Conservation (phyloP, 2,329 filamentous ascomycete genomes). For the Cladosporium sphaerospermum region DNA sequence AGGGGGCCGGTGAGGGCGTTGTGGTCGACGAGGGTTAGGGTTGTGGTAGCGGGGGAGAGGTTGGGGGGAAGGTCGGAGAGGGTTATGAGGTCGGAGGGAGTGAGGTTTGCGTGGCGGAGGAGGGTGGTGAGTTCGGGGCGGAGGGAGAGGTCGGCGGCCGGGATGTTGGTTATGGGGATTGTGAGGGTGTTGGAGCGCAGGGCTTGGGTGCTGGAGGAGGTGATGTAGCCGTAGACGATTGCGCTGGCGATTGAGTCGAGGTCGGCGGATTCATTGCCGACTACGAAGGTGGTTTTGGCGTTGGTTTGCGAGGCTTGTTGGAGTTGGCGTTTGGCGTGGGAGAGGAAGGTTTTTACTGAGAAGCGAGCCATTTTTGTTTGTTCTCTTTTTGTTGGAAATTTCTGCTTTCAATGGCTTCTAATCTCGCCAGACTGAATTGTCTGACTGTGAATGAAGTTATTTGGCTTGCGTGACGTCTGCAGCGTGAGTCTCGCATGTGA, state of each 20-base stretch:
- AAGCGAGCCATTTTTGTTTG: constrained; percentile 33
- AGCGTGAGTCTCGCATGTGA: background rate
- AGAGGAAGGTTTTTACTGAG: constrained; percentile 42
- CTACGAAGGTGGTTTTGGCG: constrained; percentile 43
- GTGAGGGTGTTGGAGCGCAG: constrained; percentile 49
- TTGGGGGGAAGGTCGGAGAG: constrained; percentile 46
- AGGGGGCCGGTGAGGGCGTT: constrained; percentile 63
- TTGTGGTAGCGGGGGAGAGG: constrained; percentile 51
- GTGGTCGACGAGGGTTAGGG: constrained; percentile 74
- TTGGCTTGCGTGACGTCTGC: background rate
- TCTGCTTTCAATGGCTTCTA: background rate
- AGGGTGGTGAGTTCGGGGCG: constrained; percentile 66
- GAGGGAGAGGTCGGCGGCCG: constrained; percentile 60
- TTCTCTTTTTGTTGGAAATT: constrained; percentile 1
- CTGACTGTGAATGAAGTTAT: constrained; percentile 3
- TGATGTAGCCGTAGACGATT: constrained; percentile 67
- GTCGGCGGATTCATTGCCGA: constrained; percentile 58
- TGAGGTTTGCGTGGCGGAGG: constrained; percentile 54
- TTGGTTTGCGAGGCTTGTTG: constrained; percentile 33
- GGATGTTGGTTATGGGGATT: constrained; percentile 68
- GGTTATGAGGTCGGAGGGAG: constrained; percentile 58
- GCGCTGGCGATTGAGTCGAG: constrained; percentile 75
- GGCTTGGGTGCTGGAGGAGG: constrained; percentile 49
- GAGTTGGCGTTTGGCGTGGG: constrained; percentile 39
- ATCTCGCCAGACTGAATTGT: background rate